Percentiles rank a stretch among this genome's conserved stretches.
Evolutionary conservation across 257 asterid genomes (phyloP).

Genomic region (Scutellaria barbata): DNA sequence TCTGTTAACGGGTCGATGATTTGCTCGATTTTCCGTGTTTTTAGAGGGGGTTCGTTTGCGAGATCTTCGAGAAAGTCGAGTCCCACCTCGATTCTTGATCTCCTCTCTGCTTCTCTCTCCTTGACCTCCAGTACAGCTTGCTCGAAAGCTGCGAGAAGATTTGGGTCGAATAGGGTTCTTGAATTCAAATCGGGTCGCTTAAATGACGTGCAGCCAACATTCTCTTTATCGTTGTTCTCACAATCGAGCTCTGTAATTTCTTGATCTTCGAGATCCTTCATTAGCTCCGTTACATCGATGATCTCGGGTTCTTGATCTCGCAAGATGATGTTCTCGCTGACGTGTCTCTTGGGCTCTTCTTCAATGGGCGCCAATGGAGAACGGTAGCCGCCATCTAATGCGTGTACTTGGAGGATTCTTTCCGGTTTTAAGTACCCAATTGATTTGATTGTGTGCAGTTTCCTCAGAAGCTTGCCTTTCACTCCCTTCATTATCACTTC

Average conservation of each 20-base stretch:
- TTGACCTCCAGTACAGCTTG: slow-evolving; percentile 67
- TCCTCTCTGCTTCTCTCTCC: slow-evolving; percentile 62
- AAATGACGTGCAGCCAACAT: slow-evolving; percentile 39
- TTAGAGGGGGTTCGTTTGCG: slow-evolving; percentile 51
- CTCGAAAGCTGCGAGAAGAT: slow-evolving; percentile 72
- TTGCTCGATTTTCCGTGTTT: slow-evolving; percentile 54
- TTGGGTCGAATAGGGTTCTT: slow-evolving; percentile 67
- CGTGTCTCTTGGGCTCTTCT: slow-evolving; percentile 43
- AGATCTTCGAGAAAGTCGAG: slow-evolving; percentile 31
- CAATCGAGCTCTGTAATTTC: slow-evolving; percentile 42
- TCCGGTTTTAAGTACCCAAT: slow-evolving; percentile 79
- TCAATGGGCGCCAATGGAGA: slow-evolving; percentile 42
- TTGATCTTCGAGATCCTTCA: slow-evolving; percentile 73
- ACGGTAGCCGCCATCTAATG: slow-evolving; percentile 61
- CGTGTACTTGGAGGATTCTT: slow-evolving; percentile 62
- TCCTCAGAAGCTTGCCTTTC: slow-evolving; percentile 84
- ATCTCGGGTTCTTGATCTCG: slow-evolving; percentile 55
- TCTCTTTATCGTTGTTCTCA: slow-evolving; percentile 65
- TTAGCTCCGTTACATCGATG: slow-evolving; percentile 67
- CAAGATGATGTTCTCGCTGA: slow-evolving; percentile 22
- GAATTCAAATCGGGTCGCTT: slow-evolving; percentile 73
- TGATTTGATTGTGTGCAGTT: slow-evolving; percentile 72
- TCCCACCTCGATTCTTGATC: slow-evolving; percentile 39
- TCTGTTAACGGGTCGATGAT: slow-evolving; percentile 45
- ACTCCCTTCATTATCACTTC: slow-evolving; percentile 59